Base-by-base conservation (phyloP, 345 rosid genomes). In the Arabis alpina region DNA sequence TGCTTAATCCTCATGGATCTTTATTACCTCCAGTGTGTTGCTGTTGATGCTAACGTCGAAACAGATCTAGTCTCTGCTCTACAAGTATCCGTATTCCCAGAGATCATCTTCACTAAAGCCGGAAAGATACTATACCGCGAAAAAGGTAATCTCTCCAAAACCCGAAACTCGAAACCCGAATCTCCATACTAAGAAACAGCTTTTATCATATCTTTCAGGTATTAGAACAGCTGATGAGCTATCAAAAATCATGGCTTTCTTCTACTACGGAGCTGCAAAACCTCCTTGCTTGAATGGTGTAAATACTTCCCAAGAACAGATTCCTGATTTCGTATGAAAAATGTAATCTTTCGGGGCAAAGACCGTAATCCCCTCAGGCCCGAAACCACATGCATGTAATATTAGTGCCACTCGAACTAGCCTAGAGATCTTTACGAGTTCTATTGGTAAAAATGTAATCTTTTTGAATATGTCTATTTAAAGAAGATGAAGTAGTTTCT, bases 121-220 rank as follows among this genome's bases (percentile, higher is more conserved):
- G 96, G 98, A 42, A 93, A 81, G 83, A 88, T 93, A 55, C 77
- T 93, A 59, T 82, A 84, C 73, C 93, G 93, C 41, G 97, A 93
- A 72, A 87, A 80, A 82, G 97, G 98, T 90, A 74, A 54, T 34
- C 5, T 16, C 28, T 49, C 10, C 1, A 1, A 66, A 16, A 8
- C 64, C 10, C 8, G 4, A 37, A 27, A 34, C 64, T 0, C 2
- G 6, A 37, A 27, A 34, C 64, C 0, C 2, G 6, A 50, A 56
- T 54, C 53, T 47, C 13, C 10, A 34, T 34, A 27, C 23, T 19
- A 19, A 19, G 23, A 19, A 19, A 41, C 37, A 7, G 4, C 13
- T 54, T 0, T n/a, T 68, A 23, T 68, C 23, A 62, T 60, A 7
- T 55, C 70, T 58, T 78, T 36, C 89, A 88, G 98, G 76, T 4